Conservation (phyloP, 1,284 basidiomycete species). For the Rhodotorula glutinis region DNA sequence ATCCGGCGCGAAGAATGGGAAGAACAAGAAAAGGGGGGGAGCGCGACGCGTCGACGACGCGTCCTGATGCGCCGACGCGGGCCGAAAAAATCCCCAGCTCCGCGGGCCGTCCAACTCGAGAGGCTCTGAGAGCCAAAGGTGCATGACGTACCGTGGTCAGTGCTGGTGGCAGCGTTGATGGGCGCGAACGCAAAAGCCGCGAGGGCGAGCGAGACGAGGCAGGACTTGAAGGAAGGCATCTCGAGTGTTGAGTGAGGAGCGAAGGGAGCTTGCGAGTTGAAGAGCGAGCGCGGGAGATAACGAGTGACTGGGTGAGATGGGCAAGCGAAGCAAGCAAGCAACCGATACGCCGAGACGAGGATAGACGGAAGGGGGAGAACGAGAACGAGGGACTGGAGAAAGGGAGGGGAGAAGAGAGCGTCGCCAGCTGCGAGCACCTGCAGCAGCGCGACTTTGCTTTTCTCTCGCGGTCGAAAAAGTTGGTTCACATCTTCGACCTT, state of each 20-base stretch:
- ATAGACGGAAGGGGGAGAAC: slow-evolving; percentile 6
- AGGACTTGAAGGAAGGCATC: slow-evolving; percentile 36
- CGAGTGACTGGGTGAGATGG: slow-evolving; percentile 24
- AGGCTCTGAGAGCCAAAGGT: too few species aligned
- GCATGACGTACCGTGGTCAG: background rate
- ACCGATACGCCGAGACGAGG: background rate
- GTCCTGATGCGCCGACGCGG: background rate
- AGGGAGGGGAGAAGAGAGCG: background rate
- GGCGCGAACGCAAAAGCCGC: slow-evolving; percentile 84
- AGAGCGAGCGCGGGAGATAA: background rate
- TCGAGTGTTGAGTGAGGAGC: background rate
- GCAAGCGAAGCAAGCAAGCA: background rate
- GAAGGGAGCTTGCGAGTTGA: background rate
- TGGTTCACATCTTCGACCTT: too few species aligned
- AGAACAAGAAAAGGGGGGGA: background rate
- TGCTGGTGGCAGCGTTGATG: slow-evolving; percentile 46
- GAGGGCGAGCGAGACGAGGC: slow-evolving; percentile 75
- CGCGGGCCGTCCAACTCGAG: background rate
- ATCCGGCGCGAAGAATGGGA: too few species aligned
- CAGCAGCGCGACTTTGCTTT: too few species aligned
- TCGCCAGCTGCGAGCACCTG: too few species aligned
- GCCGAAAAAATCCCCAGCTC: background rate
- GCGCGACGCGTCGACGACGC: background rate
- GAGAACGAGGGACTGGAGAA: background rate
- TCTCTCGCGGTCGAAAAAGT: too few species aligned